Evolutionary conservation across 1,284 basidiomycete species (phyloP).

Genomic region (Singerocomus inundabilis): DNA sequence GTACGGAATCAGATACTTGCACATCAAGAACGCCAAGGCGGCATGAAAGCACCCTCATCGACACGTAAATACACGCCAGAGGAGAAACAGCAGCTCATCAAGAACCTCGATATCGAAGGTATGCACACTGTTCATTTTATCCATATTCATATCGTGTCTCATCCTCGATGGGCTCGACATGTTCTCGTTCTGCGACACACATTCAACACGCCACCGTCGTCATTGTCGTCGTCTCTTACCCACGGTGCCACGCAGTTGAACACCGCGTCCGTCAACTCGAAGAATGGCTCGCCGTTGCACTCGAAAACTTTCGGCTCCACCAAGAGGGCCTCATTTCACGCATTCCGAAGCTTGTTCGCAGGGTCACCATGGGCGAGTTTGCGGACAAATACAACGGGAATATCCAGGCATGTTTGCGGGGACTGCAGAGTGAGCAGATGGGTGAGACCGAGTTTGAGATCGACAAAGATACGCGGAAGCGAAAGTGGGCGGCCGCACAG

Average conservation of each 20-base stretch:
- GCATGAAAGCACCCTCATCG: conserved; percentile 15
- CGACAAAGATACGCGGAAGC: conserved; percentile 64
- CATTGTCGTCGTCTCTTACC: neutral
- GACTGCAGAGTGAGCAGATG: conserved; percentile 57
- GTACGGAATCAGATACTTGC: neutral
- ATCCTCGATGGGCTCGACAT: neutral
- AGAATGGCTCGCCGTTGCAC: conserved; percentile 65
- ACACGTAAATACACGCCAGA: conserved; percentile 47
- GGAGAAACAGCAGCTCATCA: conserved; percentile 71
- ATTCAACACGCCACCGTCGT: neutral
- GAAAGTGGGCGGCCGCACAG: conserved; percentile 68
- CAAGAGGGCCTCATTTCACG: conserved; percentile 72
- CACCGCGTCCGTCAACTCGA: conserved; percentile 69
- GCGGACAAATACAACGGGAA: conserved; percentile 73
- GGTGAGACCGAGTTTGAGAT: conserved; percentile 53
- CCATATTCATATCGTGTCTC: neutral
- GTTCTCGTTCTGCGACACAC: neutral
- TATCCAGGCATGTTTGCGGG: conserved; percentile 63
- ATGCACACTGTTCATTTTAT: conserved; percentile 9
- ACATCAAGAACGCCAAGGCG: too few relatives aligned
- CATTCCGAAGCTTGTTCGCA: conserved; percentile 70
- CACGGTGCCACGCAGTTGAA: conserved; percentile 47
- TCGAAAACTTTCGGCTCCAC: conserved; percentile 67
- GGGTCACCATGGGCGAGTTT: conserved; percentile 70
- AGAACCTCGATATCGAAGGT: conserved; percentile 81